Evolutionary conservation across 169 alveolate genomes (phyloP), one percentile per base, ranked within the genome.

Genomic region (Plasmodium yoelii): DNA sequence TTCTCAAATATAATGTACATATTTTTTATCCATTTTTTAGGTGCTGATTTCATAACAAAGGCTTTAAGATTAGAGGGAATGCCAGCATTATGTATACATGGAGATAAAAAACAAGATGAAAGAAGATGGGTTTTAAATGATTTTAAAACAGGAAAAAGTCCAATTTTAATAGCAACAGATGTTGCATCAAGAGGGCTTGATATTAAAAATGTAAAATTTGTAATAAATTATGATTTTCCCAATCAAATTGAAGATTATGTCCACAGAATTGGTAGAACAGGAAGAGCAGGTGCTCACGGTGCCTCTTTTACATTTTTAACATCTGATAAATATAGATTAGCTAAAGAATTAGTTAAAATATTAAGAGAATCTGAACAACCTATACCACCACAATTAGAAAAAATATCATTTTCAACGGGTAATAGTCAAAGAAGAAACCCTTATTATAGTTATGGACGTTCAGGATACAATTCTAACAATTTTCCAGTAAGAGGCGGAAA

Each of bases 141-240:
- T 56, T 98, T 98, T 94, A 98, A 97, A 94, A 92, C 94, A 34
- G 99, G 99, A 49, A 93, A 96, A 56, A 94, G 96, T 53, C 98
- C 98, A 56, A 98, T 98, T 72, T 93, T 98, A 95, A 97, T 98
- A 53, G 99, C 99, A n/a, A 98, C 99, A 0, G 99, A 99, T 92
- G 99, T 99, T 4, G 99, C 99, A 12, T 96, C 99, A 44, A 96
- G 99, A 73, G 99, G 99, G 22, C 92, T 98, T 64, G 99, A 99
- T 91, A 99, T 99, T 57, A 98, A 98, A 70, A 99, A 98, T 73
- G 97, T 98, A 73, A 96, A 95, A 84, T 96, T 92, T 87, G 99
- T 99, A 12, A 95, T 99, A 42, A 99, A 99, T 95, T 98, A 97
- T 93, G 99, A 99, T 88, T 96, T 99, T 95, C 99, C 99, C 10